These are phyloP conservation scores for Boeremia exigua DNA, from an alignment of 2,329 filamentous ascomycete species.

Conservation along the genomic window DNA sequence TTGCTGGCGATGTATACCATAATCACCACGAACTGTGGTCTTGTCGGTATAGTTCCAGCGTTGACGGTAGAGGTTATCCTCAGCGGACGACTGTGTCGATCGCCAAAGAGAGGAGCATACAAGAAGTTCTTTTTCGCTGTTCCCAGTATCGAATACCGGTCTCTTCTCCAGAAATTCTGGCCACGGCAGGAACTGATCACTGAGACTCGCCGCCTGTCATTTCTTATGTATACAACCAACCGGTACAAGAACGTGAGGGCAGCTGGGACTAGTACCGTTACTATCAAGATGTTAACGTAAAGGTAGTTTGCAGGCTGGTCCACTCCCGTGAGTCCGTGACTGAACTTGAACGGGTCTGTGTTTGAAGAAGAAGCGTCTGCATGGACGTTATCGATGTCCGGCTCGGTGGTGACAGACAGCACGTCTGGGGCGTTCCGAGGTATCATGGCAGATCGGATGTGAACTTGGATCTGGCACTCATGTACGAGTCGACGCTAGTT, in stretches of 20 bases:
- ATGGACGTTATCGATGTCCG: conserved; percentile 15
- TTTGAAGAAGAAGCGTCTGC: conserved; percentile 11
- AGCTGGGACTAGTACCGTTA: conserved; percentile 15
- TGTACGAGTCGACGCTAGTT: too few relatives aligned
- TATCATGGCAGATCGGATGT: neutral
- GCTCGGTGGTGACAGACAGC: neutral
- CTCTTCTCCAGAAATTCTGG: conserved; percentile 22
- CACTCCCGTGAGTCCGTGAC: conserved; percentile 53
- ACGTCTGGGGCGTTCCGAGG: neutral
- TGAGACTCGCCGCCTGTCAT: conserved; percentile 18
- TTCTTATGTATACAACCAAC: conserved; percentile 3
- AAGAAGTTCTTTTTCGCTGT: conserved; percentile 49
- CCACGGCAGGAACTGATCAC: conserved; percentile 10
- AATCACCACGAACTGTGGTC: conserved; percentile 50
- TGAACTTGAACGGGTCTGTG: conserved; percentile 36
- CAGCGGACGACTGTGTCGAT: conserved; percentile 46
- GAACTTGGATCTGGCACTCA: neutral
- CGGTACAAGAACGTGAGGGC: conserved; percentile 15
- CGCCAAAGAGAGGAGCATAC: conserved; percentile 49
- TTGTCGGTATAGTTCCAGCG: conserved; percentile 49
- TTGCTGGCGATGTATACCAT: conserved; percentile 50
- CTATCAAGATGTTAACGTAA: conserved; percentile 27
- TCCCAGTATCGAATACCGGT: conserved; percentile 22
- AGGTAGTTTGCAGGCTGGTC: conserved; percentile 52
- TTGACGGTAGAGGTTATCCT: conserved; percentile 49